Evolutionary conservation across 2,329 filamentous ascomycete species (phyloP), one percentile per base, ranked within the genome.

Genomic region (Scedosporium aurantiacum): DNA sequence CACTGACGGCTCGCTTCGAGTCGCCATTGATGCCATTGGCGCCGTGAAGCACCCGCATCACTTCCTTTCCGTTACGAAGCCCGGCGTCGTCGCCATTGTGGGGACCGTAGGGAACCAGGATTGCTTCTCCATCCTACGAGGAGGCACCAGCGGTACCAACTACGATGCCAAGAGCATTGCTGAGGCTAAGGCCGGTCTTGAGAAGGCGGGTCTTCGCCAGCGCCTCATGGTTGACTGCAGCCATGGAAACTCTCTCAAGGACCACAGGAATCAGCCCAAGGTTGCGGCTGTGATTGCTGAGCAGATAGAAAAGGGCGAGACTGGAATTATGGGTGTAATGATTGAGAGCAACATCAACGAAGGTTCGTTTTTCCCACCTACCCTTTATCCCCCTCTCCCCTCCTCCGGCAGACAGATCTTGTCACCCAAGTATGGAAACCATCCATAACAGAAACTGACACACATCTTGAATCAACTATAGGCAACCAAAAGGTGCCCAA

Each of bases 151-250:
- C 75, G 94, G 94, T 12, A 91, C 94, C 67, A 99, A 99, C 80
- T 99, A 86, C 74, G 92, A 97, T 79, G 86, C 85, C 70, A 88
- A 89, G 68, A 95, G 82, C 72, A 89, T 99, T 67, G 84, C 87
- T 73, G 80, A 79, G 60, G 89, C 89, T 28, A 90, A 93, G 73
- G 89, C 92, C 72, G 85, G 85, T 2, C 76, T 99, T 69, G 78
- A 76, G 66, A 88, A 90, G 76, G 96, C 96, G 83, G 86, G 86
- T 63, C 88, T 94, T 73, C 88, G 87, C 70, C 82, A 91, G 75
- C 88, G 92, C 65, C 88, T 99, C 77, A 99, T 99, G 94, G 86
- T 99, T 63, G 94, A 99, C 76, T 99, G 94, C 82, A 97, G 92
- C 23, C 94, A 99, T 73, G 94, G 94, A 62, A 99, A 99, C 80